Evolutionary conservation across 306 rosid species (phyloP), one percentile per base, ranked within the genome.

Genomic region (Corylus avellana): DNA sequence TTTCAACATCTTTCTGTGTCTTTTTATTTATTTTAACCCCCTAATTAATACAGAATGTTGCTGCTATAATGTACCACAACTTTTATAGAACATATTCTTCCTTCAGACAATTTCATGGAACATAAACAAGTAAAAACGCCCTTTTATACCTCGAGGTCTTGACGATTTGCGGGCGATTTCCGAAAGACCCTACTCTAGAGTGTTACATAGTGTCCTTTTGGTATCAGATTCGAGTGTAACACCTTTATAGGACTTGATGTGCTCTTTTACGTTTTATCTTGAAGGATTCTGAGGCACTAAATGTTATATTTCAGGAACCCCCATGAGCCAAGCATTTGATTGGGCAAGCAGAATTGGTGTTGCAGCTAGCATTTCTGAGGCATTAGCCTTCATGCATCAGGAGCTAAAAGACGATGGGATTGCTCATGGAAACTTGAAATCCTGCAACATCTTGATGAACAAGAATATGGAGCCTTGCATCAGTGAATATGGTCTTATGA

Each of bases 361-460:
- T 62, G 97, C 96, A 73, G 85, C 90, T 0, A 64, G 69, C 51
- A 69, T 87, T 62, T 90, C 90, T 0, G 90, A 92, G 66, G 89
- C 97, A 73, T 83, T 95, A 79, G 85, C 92, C 37, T 88, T 87
- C 88, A 90, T 94, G 97, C 98, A 90, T 47, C 62, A 85, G 56
- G 88, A 84, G 69, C 86, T 91, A 51, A 63, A 82, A 3, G 81
- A 79, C n/a, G 85, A 92, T 13, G 88, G 87, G 42, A 91, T 94
- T 46, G 74, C 76, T 48, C 98, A 92, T 79, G 98, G 97, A 0
- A 94, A 89, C 82, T 70, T 92, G 64, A 92, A 92, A 79, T 94
- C 97, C 51, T 88, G 97, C 4, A 91, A 95, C 92, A 90, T 95
- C 61, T 63, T 95, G 82, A 76, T 95, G 22, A 85, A 90, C 78